A percentile compares a stretch with the other conserved stretches of the same genome.
Conservation (phyloP, 495 filamentous ascomycete genomes). For the Penicillium turbatum region DNA sequence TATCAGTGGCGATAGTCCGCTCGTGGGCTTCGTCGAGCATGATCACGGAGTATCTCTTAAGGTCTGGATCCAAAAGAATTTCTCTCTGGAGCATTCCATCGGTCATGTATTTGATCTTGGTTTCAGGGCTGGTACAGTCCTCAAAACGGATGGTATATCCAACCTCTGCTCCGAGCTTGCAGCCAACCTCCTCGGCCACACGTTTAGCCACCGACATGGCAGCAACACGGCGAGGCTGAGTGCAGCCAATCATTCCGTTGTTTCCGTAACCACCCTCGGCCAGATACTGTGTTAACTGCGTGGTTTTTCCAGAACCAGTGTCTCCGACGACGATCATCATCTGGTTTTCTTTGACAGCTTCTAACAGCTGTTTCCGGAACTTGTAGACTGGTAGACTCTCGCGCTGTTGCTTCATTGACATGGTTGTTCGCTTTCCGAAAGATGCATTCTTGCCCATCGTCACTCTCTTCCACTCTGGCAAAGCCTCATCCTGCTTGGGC, state of each 20-base stretch:
- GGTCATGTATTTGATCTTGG: slow-evolving; percentile 99
- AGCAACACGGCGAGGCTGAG: slow-evolving; percentile 93
- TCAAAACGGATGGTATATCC: slow-evolving; percentile 98
- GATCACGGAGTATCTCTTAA: slow-evolving; percentile 88
- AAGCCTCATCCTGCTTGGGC: slow-evolving; percentile 54
- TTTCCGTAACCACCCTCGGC: slow-evolving; percentile 89
- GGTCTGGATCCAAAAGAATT: slow-evolving; percentile 81
- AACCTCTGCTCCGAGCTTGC: slow-evolving; percentile 83
- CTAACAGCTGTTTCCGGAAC: slow-evolving; percentile 81
- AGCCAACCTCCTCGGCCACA: slow-evolving; percentile 95
- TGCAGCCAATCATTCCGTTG: slow-evolving; percentile 92
- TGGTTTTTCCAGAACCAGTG: slow-evolving; percentile 97
- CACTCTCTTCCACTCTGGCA: slow-evolving; percentile 92
- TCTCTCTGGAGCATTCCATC: slow-evolving; percentile 98
- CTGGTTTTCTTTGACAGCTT: slow-evolving; percentile 84
- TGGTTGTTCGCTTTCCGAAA: slow-evolving; percentile 78
- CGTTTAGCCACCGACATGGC: slow-evolving; percentile 97
- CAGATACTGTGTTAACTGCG: slow-evolving; percentile 91
- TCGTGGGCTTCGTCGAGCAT: slow-evolving; percentile 99
- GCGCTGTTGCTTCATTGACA: slow-evolving; percentile 94
- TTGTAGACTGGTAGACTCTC: slow-evolving; percentile 88
- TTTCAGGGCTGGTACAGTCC: slow-evolving; percentile 83
- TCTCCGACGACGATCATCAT: slow-evolving; percentile 95
- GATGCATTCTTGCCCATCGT: slow-evolving; percentile 77
- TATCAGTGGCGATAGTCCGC: slow-evolving; percentile 91